phyloP scores from a whole-genome alignment of 192 early-diverging fungal genomes.

The Lobosporangium transversale region DNA sequence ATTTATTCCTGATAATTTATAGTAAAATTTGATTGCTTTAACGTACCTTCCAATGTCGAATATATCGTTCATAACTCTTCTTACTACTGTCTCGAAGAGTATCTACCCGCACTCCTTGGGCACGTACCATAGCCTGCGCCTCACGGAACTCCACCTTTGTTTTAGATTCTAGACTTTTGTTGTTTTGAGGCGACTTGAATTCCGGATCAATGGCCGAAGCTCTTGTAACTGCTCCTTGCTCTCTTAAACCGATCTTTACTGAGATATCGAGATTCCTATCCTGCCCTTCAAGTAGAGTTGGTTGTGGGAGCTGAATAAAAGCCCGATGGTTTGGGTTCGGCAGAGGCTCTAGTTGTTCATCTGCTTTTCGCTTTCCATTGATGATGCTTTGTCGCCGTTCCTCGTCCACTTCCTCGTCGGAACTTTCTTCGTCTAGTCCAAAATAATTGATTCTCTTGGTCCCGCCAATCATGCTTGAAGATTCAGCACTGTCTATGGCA shows the following conservation, averaged over 20 bases:
- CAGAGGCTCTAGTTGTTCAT: background rate
- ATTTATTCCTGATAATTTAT: background rate
- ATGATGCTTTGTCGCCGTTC: background rate
- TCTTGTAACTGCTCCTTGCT: conserved; percentile 6
- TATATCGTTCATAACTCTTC: conserved; percentile 6
- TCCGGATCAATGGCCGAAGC: conserved; percentile 1
- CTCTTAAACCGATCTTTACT: background rate
- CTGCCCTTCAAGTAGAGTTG: conserved; percentile 3
- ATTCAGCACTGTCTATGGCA: background rate
- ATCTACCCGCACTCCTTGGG: conserved; percentile 1
- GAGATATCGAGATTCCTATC: conserved; percentile 1
- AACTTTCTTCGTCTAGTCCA: too few relatives aligned
- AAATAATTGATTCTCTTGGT: background rate
- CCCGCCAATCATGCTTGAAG: background rate
- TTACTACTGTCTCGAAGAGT: conserved; percentile 5
- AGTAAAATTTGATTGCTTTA: background rate
- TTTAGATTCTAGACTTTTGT: background rate
- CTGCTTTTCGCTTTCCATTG: conserved; percentile 4
- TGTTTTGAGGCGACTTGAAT: conserved; percentile 2
- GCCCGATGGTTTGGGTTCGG: background rate
- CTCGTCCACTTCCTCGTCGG: conserved; percentile 1
- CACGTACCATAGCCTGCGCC: conserved; percentile 1
- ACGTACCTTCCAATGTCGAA: conserved; percentile 3
- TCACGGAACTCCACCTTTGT: background rate
- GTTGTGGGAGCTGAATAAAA: background rate